Evolutionary conservation across 176 grass and related monocot species (phyloP).

Genomic region (Rhynchospora breviuscula): DNA sequence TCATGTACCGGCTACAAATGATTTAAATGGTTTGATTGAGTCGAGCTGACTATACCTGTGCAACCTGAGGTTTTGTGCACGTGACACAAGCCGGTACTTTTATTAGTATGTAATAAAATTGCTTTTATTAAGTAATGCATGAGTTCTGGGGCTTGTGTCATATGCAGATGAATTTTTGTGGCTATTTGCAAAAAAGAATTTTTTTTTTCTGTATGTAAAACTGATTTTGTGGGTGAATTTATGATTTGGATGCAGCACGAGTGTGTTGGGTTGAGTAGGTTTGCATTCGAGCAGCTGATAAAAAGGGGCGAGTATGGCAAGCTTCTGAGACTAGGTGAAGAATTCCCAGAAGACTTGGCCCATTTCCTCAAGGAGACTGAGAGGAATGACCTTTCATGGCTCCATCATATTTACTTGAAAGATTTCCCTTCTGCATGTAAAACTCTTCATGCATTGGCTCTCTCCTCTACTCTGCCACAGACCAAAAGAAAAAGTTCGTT

Average conservation of each 20-base stretch:
- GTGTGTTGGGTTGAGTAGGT: constrained; percentile 91
- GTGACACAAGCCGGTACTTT: no score
- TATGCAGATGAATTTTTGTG: not conserved
- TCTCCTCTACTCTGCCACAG: constrained; percentile 33
- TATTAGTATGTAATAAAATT: no score
- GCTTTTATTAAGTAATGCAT: not conserved
- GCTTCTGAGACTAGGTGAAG: constrained; percentile 90
- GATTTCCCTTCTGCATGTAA: constrained; percentile 74
- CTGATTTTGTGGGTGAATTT: not conserved
- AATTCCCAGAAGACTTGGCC: constrained; percentile 85
- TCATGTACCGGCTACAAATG: not conserved
- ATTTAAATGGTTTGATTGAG: not conserved
- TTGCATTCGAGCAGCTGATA: constrained; percentile 71
- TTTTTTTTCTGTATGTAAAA: not conserved
- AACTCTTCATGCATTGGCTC: constrained; percentile 62
- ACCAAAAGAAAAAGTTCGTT: constrained; percentile 33
- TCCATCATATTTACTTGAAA: constrained; percentile 82
- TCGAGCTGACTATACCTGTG: not conserved
- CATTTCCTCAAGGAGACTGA: constrained; percentile 80
- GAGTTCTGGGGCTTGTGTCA: not conserved
- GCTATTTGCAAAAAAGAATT: not conserved
- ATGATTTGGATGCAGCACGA: constrained; percentile 63
- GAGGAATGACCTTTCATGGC: constrained; percentile 68
- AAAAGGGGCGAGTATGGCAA: constrained; percentile 54
- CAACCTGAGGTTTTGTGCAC: no score